A percentile compares a stretch with the other conserved stretches of the same genome.
phyloP scores from a whole-genome alignment of 106 monocot species.

The Triglochin maritima region DNA sequence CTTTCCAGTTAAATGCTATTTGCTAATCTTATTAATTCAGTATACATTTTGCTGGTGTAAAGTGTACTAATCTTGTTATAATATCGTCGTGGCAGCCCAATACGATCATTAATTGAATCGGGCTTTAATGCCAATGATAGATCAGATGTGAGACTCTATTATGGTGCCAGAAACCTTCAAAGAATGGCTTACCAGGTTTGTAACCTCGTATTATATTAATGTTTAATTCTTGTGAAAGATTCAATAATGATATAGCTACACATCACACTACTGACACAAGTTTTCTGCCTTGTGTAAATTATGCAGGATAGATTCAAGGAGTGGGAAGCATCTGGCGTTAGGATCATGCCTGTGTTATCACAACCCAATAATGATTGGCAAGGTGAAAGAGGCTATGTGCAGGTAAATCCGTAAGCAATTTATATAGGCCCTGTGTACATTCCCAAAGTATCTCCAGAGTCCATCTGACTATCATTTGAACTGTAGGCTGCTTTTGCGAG shows the following conservation, averaged over 20 bases:
- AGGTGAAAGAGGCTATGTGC: conserved; percentile 86
- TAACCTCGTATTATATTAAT: too few relatives aligned
- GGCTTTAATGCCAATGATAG: conserved; percentile 56
- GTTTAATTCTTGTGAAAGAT: too few relatives aligned
- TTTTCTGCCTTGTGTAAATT: conserved; percentile 1
- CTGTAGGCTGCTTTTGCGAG: conserved; percentile 40
- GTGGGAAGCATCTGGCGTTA: conserved; percentile 80
- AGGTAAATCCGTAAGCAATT: conserved; percentile 29
- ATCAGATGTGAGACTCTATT: conserved; percentile 71
- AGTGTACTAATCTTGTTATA: too few relatives aligned
- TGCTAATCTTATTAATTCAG: too few relatives aligned
- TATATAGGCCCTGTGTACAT: not conserved
- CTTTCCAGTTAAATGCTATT: too few relatives aligned
- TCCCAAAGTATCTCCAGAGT: too few relatives aligned
- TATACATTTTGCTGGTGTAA: too few relatives aligned
- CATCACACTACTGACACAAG: not conserved
- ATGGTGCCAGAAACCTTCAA: conserved; percentile 79
- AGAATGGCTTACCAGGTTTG: conserved; percentile 91
- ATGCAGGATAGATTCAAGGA: conserved; percentile 67
- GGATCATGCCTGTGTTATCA: conserved; percentile 78
- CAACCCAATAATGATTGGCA: conserved; percentile 72
- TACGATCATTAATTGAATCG: conserved; percentile 81
- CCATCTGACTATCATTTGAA: not conserved
- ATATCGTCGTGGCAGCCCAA: conserved; percentile 40
- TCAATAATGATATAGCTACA: not conserved